Conservation (phyloP, 208 protist species). For the Wallacemonas collosoma region DNA sequence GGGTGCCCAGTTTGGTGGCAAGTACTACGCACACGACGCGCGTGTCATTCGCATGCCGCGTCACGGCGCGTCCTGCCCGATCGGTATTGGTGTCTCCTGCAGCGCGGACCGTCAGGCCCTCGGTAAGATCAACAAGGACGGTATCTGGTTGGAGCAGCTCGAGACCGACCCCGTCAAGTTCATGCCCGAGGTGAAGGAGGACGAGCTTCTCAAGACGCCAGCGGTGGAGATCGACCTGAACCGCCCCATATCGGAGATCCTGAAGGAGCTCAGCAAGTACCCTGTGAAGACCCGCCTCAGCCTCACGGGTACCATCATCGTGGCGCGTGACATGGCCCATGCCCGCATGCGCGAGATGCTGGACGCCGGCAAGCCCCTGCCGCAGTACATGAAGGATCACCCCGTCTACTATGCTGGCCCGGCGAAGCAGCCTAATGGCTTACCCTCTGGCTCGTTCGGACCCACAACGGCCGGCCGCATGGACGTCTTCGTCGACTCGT, state of each 20-base stretch:
- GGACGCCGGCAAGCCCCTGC: constrained; percentile 84
- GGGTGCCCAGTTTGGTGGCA: constrained; percentile 98
- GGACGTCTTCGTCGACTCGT: constrained; percentile 95
- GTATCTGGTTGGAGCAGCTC: constrained; percentile 96
- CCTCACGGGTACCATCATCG: constrained; percentile 96
- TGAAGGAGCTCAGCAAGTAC: constrained; percentile 79
- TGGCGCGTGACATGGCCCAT: constrained; percentile 98
- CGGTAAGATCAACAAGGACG: constrained; percentile 96
- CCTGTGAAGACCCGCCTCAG: constrained; percentile 93
- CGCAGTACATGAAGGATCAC: constrained; percentile 95
- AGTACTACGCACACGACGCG: constrained; percentile 98
- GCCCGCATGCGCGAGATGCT: constrained; percentile 93
- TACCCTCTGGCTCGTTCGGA: constrained; percentile 95
- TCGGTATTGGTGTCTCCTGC: constrained; percentile 97
- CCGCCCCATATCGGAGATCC: constrained; percentile 89
- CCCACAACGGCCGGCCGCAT: constrained; percentile 97
- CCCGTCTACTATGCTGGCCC: constrained; percentile 98
- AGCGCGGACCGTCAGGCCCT: constrained; percentile 95
- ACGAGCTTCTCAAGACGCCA: constrained; percentile 63
- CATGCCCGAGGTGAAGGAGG: constrained; percentile 90
- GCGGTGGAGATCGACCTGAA: constrained; percentile 94
- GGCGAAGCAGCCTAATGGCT: constrained; percentile 96
- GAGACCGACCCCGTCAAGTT: constrained; percentile 95
- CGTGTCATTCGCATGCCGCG: constrained; percentile 94
- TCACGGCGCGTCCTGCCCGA: constrained; percentile 91